These are phyloP conservation scores for Microstegium vimineum DNA, from an alignment of 176 grass and related monocot species.

Conservation along the genomic window DNA sequence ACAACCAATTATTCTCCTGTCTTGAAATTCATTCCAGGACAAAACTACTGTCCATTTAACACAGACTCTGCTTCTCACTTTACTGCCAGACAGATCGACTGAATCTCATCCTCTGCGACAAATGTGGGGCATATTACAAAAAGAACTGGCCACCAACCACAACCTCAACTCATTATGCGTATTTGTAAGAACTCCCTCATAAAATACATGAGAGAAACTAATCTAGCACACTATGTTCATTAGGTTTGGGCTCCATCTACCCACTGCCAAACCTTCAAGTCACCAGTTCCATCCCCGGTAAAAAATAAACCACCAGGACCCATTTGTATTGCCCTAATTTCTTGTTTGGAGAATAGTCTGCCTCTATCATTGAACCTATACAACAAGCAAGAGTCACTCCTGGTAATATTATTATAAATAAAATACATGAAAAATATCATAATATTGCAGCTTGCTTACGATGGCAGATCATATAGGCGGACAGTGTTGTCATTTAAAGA, in stretches of 20 bases:
- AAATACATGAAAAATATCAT: constrained; percentile 20
- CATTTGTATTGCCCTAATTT: constrained; percentile 69
- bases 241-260: constrained; percentile 39
- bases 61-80: constrained; percentile 15
- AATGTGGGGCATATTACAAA: constrained; percentile 22
- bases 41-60: constrained; percentile 13
- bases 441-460: constrained; percentile 54
- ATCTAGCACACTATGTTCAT: constrained; percentile 51
- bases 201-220: constrained; percentile 39
- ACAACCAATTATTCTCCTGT: constrained; percentile 39
- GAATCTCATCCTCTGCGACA: constrained; percentile 27
- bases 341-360: constrained; percentile 74
- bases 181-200: constrained; percentile 37
- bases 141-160: constrained; percentile 21
- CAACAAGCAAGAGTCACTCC: constrained; percentile 15
- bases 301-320: constrained; percentile 96
- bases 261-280: constrained; percentile 95
- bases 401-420: constrained; percentile 5
- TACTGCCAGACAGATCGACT: constrained; percentile 6
- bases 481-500: constrained; percentile 83
- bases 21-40: constrained; percentile 29
- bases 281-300: constrained; percentile 87
- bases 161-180: constrained; percentile 37
- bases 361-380: constrained; percentile 88
- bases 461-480: constrained; percentile 82